These are phyloP conservation scores for Carex pumila DNA, from an alignment of 176 grass and related monocot species.

Conservation along the genomic window DNA sequence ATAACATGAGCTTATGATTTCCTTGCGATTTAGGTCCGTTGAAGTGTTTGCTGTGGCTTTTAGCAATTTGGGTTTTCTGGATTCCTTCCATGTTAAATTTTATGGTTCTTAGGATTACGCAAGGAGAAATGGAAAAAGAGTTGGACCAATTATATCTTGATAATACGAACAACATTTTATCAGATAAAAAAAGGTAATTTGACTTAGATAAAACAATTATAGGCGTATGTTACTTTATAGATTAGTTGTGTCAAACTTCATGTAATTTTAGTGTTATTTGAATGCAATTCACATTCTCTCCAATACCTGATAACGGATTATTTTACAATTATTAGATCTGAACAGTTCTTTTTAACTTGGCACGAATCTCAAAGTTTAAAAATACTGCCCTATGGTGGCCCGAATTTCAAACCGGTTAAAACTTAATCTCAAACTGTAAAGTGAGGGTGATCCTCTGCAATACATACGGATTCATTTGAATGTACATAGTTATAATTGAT, in stretches of 20 bases:
- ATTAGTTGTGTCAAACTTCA: not conserved
- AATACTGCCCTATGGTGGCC: no score
- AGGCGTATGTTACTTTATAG: not conserved
- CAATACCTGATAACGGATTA: no score
- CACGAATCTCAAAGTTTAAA: no score
- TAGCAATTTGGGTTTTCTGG: not conserved
- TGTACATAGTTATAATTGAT: no score
- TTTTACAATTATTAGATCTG: no score
- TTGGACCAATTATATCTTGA: not conserved
- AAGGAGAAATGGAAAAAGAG: not conserved
- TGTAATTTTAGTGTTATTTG: not conserved
- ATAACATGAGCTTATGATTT: not conserved
- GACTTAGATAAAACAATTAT: no score
- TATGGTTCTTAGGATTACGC: not conserved
- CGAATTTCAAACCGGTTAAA: no score
- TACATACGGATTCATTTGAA: no score
- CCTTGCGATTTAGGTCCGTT: not conserved
- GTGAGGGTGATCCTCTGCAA: no score
- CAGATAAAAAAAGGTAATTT: not conserved
- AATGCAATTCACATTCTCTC: no score
- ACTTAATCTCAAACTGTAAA: no score
- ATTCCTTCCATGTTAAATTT: not conserved
- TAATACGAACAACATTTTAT: not conserved
- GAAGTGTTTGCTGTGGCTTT: not conserved
- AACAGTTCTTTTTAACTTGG: no score